A percentile compares a stretch with the other conserved stretches of the same genome.
Conservation (phyloP, 2,329 filamentous ascomycete species). For the Aspergillus sp. region DNA sequence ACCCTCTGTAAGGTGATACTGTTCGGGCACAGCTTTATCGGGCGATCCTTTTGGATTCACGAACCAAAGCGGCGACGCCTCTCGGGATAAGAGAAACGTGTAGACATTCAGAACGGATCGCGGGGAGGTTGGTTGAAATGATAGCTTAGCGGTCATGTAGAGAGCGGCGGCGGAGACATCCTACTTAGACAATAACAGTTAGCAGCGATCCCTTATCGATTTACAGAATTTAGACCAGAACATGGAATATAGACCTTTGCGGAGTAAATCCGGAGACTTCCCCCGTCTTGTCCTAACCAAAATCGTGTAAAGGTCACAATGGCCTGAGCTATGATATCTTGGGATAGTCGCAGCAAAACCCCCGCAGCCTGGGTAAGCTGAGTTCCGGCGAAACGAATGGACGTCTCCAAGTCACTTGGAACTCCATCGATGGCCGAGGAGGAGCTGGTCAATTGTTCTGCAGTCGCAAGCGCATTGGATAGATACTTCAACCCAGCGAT, state of each 20-base stretch:
- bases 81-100: constrained; percentile 69
- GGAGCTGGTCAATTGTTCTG: constrained; percentile 45
- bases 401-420: constrained; percentile 41
- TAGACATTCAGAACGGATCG: constrained; percentile 84
- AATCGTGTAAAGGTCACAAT: constrained; percentile 80
- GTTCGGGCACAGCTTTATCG: constrained; percentile 45
- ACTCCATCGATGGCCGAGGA: constrained; percentile 46
- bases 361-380: constrained; percentile 50
- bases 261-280: constrained; percentile 44
- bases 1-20: constrained; percentile 71
- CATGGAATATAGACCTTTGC: constrained; percentile 36
- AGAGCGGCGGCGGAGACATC: constrained; percentile 78
- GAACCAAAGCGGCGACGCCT: constrained; percentile 54
- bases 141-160: constrained; percentile 81
- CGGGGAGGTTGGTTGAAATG: constrained; percentile 71
- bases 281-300: constrained; percentile 60
- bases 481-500: constrained; percentile 34
- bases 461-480: constrained; percentile 47
- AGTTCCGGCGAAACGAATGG: constrained; percentile 45
- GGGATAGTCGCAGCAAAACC: constrained; percentile 77
- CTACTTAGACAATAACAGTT: constrained; percentile 42
- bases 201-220: background rate
- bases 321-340: constrained; percentile 81
- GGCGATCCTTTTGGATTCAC: constrained; percentile 29
- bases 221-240: background rate